A percentile compares a stretch with the other conserved stretches of the same genome.
Evolutionary conservation across 805 yeast species (phyloP).

Genomic region (Kodamaea hsintzibuensis): DNA sequence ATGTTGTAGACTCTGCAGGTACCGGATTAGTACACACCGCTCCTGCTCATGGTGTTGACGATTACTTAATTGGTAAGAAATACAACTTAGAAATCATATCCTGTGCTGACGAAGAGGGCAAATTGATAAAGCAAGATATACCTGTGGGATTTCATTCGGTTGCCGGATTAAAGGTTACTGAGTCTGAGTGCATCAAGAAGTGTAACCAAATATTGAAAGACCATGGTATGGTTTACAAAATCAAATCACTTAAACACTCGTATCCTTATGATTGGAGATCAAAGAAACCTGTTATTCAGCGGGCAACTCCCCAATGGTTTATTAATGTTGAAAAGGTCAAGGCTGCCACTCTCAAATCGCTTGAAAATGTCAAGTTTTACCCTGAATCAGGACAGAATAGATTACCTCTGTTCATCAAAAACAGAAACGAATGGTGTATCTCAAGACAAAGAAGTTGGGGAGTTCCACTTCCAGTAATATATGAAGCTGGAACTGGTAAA

Average conservation of each 20-base stretch:
- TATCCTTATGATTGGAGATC: constrained; percentile 98
- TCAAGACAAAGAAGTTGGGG: constrained; percentile 98
- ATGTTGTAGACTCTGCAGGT: constrained; percentile 80
- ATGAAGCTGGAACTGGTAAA: constrained; percentile 54
- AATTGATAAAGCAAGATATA: constrained; percentile 52
- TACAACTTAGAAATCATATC: constrained; percentile 63
- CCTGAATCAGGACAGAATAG: constrained; percentile 77
- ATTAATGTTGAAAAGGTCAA: constrained; percentile 80
- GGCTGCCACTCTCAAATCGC: constrained; percentile 55
- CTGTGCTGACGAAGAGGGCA: constrained; percentile 78
- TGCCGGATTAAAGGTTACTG: constrained; percentile 41
- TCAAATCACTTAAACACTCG: constrained; percentile 66
- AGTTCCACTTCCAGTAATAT: constrained; percentile 91
- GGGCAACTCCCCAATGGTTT: constrained; percentile 98
- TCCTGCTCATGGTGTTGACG: constrained; percentile 97
- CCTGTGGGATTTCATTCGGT: constrained; percentile 48
- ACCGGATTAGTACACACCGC: constrained; percentile 97
- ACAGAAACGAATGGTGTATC: constrained; percentile 95
- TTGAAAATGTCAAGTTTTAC: constrained; percentile 63
- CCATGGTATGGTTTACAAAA: constrained; percentile 47
- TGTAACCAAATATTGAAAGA: constrained; percentile 56
- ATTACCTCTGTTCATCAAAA: constrained; percentile 66
- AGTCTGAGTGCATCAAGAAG: constrained; percentile 30
- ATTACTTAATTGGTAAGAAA: constrained; percentile 67
- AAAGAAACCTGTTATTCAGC: constrained; percentile 88